Base-by-base conservation (phyloP, 257 asterid species). In the Rehmannia glutinosa region DNA sequence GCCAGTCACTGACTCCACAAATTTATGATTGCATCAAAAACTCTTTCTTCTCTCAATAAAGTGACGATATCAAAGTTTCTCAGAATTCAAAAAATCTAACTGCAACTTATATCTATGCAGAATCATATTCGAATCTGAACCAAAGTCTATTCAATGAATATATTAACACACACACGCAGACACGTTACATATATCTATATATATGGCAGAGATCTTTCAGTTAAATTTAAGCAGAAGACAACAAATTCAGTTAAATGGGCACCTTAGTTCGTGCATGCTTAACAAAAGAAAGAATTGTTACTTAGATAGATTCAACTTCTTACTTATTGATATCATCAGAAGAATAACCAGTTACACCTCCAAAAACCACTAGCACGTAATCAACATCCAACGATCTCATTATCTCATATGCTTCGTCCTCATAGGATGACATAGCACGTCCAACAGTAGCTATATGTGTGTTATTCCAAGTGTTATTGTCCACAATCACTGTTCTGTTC, bases 371-470 rank as follows among this genome's bases (percentile, higher is more conserved):
- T 62, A 93, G 60, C 19, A 93, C 99, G 66, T 93, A 93, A 71
- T 86, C 87, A 65, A 93, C 99, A 75, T 93, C 99, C 66, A 94
- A 82, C 24, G 99, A 90, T 77, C 88, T 81, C 96, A 94, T 94
- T 74, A 94, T 94, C 59, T 90, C 99, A 74, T 90, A 90, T 9
- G 99, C 99, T 80, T 94, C 99, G 53, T 85, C 92, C 74, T 93
- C 99, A 72, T 94, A 85, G 53, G 99, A 94, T 32, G 99, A 85
- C 99, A 94, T 94, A 11, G 99, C 99, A 73, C 99, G 96, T 45
- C 99, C 99, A 55, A 94, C 99, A 7, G 99, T 94, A 64, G 99
- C 99, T 65, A 94, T 94, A 71, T 94, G 99, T 23, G 99, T 94
- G 82, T 94, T 94, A 72, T 94, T 94, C 99, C 99, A 94, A 38